These are phyloP conservation scores for Suillus subaureus DNA, from an alignment of 768 basidiomycete species.

Conservation along the genomic window DNA sequence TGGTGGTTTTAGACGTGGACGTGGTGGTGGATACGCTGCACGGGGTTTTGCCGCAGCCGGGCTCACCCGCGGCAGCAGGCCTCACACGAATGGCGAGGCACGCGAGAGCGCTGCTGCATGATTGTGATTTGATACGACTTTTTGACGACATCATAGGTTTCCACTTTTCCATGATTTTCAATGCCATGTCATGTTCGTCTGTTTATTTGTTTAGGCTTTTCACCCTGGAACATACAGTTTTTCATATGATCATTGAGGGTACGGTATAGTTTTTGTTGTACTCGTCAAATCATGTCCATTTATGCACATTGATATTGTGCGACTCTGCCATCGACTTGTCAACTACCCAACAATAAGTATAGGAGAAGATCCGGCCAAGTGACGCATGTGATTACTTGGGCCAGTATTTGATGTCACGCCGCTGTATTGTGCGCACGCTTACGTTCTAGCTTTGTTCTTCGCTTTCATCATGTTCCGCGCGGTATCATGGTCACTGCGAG, in stretches of 20 bases:
- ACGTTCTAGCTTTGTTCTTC: neutral
- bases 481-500: slow-evolving; percentile 19
- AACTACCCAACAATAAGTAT: neutral
- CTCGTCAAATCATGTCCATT: slow-evolving; percentile 4
- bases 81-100: slow-evolving; percentile 32
- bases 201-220: slow-evolving; percentile 3
- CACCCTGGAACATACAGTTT: slow-evolving; percentile 4
- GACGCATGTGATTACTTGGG: neutral
- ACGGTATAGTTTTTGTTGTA: slow-evolving; percentile 1
- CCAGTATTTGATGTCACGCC: neutral
- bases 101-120: slow-evolving; percentile 28
- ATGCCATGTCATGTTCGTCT: neutral
- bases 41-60: slow-evolving; percentile 73
- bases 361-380: neutral
- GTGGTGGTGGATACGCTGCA: slow-evolving; percentile 61
- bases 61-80: slow-evolving; percentile 41
- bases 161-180: slow-evolving; percentile 10
- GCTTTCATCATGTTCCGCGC: slow-evolving; percentile 28
- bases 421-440: neutral
- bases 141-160: slow-evolving; percentile 20
- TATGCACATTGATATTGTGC: neutral
- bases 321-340: neutral
- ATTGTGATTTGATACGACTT: slow-evolving; percentile 22
- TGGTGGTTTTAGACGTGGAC: slow-evolving; percentile 58
- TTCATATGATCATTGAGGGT: slow-evolving; percentile 8